Base-by-base conservation (phyloP, 129 eudicot genomes). In the Chrysanthemum makinoi region DNA sequence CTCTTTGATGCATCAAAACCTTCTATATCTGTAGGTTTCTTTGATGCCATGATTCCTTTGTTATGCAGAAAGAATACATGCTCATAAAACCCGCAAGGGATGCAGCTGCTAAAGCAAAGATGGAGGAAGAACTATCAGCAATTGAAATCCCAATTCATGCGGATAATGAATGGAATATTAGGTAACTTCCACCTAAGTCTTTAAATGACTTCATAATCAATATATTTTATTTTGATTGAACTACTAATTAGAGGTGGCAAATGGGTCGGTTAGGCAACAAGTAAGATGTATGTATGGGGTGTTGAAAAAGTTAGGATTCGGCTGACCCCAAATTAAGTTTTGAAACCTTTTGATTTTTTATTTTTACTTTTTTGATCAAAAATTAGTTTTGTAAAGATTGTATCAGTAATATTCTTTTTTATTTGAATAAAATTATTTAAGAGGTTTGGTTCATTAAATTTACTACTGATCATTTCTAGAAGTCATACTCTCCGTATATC, bases 151-250 rank as follows among this genome's bases (percentile, higher is more conserved):
- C 96, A 20, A 51, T 93, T 72, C 98, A 93, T 82, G 81, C 62
- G 15, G 98, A 93, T 61, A 93, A 93, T 68, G 98, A 93, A 70
- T 93, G 98, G 98, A 89, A 87, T 75, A 93, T 93, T 44, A 89
- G 98, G 98, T 93, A 82, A 56, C 11, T 66, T 71, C 46, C 63
- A 60, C 33, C 22, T 48, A 48, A 30, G 52, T 49, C 56, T 49
- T 28, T 30, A 13, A 14, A 72, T 73, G 48, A 35, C 62, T 59
- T 22, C 33, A n/a, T 35, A 6, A 24, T 22, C 61, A 60, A 26
- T 13, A 17, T 57, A 57, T 20, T 19, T 39, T 39, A 39, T 39
- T 47, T 39, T 47, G 7, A 49, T 47, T 11, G n/a, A 68, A 68
- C 16, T 68, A 52, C 30, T 52, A 30, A 11, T 35, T 17, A 33